phyloP scores from a whole-genome alignment of 352 stramenopile species.

The Phytophthora crassamura region DNA sequence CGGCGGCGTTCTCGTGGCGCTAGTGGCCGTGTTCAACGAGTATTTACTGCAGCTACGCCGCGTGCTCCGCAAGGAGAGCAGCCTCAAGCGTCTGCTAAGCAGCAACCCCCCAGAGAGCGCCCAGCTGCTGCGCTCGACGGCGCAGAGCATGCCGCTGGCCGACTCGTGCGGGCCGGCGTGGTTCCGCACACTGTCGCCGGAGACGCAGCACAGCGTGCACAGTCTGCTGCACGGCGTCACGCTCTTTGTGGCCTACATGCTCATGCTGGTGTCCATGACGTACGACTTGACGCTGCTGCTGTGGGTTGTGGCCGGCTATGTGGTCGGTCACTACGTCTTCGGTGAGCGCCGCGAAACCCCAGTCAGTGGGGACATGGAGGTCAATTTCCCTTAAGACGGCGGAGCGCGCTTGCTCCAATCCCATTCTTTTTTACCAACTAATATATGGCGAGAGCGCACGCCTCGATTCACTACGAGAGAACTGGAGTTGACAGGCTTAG shows the following conservation, averaged over 20 bases:
- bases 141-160: constrained; percentile 37
- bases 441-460: constrained; percentile 28
- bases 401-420: background rate
- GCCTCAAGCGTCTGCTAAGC: constrained; percentile 42
- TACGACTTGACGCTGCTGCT: constrained; percentile 74
- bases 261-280: constrained; percentile 86
- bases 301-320: constrained; percentile 61
- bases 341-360: constrained; percentile 63
- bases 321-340: constrained; percentile 74
- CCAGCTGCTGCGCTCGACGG: constrained; percentile 52
- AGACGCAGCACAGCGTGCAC: constrained; percentile 61
- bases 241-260: constrained; percentile 77
- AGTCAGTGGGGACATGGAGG: constrained; percentile 33
- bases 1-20: constrained; percentile 58
- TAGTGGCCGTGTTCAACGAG: constrained; percentile 75
- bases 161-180: constrained; percentile 50
- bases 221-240: constrained; percentile 63
- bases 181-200: constrained; percentile 61
- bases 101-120: constrained; percentile 37
- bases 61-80: constrained; percentile 71
- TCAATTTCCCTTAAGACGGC: constrained; percentile 32
- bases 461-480: constrained; percentile 13
- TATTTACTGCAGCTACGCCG: constrained; percentile 76
- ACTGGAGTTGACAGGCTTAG: constrained; percentile 1
- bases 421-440: constrained; percentile 23